These are phyloP conservation scores for Suhomyces vadensis DNA, from an alignment of 805 yeast species.

Conservation along the genomic window DNA sequence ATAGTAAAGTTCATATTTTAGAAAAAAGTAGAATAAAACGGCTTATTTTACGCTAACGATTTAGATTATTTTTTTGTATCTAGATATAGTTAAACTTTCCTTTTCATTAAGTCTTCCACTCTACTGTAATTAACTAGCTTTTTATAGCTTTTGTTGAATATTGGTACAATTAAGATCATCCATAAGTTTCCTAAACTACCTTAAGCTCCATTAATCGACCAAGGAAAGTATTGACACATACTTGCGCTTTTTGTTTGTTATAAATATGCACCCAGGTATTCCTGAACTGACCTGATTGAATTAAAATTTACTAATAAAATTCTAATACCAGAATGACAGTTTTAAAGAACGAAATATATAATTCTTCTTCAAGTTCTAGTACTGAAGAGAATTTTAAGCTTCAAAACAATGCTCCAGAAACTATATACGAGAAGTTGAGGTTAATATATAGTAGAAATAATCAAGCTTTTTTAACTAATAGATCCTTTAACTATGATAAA, in stretches of 20 bases:
- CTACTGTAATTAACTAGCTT: too few species aligned
- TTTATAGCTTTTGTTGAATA: too few species aligned
- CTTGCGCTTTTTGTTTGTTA: not conserved
- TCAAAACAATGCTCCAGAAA: slow-evolving; percentile 10
- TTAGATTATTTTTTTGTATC: too few species aligned
- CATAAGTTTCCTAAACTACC: too few species aligned
- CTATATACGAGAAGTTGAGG: slow-evolving; percentile 29
- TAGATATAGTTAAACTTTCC: too few species aligned
- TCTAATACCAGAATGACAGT: too few species aligned
- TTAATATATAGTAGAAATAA: slow-evolving; percentile 28
- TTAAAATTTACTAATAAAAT: too few species aligned
- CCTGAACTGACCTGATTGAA: not conserved
- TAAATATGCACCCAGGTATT: not conserved
- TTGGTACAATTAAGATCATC: too few species aligned
- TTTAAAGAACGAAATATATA: not conserved
- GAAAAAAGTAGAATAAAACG: too few species aligned
- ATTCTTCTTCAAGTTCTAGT: slow-evolving; percentile 7
- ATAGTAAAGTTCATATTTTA: too few species aligned
- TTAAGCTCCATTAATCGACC: not conserved
- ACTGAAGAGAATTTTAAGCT: slow-evolving; percentile 1
- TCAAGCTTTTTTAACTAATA: slow-evolving; percentile 14
- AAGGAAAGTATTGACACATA: not conserved
- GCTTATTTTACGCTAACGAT: too few species aligned
- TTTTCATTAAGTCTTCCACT: too few species aligned
- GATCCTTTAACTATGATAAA: slow-evolving; percentile 6